Percentiles rank a stretch among this genome's conserved stretches.
These are phyloP conservation scores for Populus pruinosa DNA, from an alignment of 345 rosid genomes.

Conservation along the genomic window DNA sequence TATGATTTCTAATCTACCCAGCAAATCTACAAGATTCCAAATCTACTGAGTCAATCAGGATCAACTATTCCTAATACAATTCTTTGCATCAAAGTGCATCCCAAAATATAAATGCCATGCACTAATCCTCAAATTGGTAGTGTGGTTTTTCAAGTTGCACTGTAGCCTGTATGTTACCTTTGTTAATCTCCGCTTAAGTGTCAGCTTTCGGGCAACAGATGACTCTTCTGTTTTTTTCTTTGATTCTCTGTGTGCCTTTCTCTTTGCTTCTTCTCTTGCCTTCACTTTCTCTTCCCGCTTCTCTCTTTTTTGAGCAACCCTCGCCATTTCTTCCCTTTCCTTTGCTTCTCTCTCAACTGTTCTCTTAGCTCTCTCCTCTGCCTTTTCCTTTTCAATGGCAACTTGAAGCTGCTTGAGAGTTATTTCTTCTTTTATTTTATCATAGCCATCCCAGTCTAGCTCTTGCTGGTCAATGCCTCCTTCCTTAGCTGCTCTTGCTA, in stretches of 20 bases:
- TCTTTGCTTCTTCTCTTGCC: constrained; percentile 36
- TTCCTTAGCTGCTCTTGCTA: constrained; percentile 66
- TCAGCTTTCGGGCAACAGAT: constrained; percentile 26
- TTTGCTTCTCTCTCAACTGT: constrained; percentile 43
- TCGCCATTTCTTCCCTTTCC: constrained; percentile 46
- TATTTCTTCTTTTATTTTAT: constrained; percentile 47
- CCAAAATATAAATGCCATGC: background rate
- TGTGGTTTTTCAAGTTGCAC: background rate
- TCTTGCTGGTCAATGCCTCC: constrained; percentile 57
- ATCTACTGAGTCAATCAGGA: background rate
- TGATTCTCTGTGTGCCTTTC: constrained; percentile 20
- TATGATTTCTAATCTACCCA: background rate
- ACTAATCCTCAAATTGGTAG: background rate
- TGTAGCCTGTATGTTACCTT: constrained; percentile 39
- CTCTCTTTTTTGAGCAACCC: constrained; percentile 53
- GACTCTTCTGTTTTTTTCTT: constrained; percentile 25
- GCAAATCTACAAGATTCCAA: background rate
- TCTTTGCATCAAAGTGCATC: background rate
- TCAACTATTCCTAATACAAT: background rate
- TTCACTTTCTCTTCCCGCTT: constrained; percentile 41
- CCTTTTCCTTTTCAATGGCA: constrained; percentile 43
- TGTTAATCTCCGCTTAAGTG: constrained; percentile 49
- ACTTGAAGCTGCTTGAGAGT: constrained; percentile 38
- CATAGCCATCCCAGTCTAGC: constrained; percentile 74
- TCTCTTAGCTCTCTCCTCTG: constrained; percentile 42